These are phyloP conservation scores for Coleophoma eucalyptorum DNA, from an alignment of 2,329 filamentous ascomycete species.

Conservation along the genomic window DNA sequence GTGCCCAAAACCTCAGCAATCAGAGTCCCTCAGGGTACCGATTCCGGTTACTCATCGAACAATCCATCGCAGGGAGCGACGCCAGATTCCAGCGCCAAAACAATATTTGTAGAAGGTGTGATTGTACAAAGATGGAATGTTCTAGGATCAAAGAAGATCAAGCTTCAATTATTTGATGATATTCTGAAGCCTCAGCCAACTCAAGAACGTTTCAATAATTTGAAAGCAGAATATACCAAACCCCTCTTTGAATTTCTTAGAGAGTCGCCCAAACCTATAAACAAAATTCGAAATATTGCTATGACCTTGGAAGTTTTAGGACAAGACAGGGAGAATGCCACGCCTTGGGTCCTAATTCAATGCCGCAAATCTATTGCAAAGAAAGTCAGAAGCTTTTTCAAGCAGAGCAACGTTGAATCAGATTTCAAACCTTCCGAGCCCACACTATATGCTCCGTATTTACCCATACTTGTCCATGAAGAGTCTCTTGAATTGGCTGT, in stretches of 20 bases:
- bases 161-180: background rate
- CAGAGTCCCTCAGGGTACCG: background rate
- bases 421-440: conserved; percentile 9
- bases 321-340: conserved; percentile 13
- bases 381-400: conserved; percentile 16
- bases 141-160: background rate
- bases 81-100: background rate
- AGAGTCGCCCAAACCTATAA: conserved; percentile 5
- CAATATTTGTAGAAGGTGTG: background rate
- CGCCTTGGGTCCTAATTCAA: conserved; percentile 18
- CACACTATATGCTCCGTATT: background rate
- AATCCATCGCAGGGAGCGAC: background rate
- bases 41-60: background rate
- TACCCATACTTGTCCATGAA: conserved; percentile 3
- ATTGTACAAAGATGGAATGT: background rate
- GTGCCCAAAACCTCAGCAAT: background rate
- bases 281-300: conserved; percentile 11
- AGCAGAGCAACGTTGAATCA: conserved; percentile 5
- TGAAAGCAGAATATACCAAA: background rate
- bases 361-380: conserved; percentile 13
- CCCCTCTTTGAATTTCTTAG: conserved; percentile 7
- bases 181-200: background rate
- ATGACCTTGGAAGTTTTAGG: conserved; percentile 19
- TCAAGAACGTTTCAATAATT: background rate
- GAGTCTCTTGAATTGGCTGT: background rate